These are phyloP conservation scores for Emergomyces pasteurianus DNA, from an alignment of 2,329 filamentous ascomycete genomes.

Conservation along the genomic window DNA sequence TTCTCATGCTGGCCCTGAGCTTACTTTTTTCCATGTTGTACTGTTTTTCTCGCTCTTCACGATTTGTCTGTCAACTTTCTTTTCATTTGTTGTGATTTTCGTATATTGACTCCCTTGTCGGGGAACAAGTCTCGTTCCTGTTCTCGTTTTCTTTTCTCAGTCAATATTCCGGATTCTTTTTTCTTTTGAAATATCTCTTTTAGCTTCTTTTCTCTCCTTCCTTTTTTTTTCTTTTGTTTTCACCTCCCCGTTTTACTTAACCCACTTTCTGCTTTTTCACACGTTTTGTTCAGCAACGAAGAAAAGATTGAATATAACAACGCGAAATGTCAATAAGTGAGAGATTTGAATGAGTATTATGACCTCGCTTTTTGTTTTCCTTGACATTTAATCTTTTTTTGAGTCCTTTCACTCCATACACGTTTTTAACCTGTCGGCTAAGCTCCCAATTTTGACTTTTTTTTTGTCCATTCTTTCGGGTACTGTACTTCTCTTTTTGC, in stretches of 20 bases:
- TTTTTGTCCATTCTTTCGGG: constrained; percentile 17
- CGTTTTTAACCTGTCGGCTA: background rate
- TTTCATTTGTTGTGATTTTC: constrained; percentile 3
- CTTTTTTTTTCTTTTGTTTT: constrained; percentile 4
- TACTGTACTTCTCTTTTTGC: constrained; percentile 15
- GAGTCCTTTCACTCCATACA: background rate
- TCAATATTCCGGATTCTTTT: background rate
- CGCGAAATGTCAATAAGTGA: background rate
- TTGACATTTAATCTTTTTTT: background rate
- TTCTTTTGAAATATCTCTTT: constrained; percentile 1
- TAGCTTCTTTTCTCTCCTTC: background rate
- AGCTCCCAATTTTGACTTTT: constrained; percentile 3
- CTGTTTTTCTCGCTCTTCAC: constrained; percentile 10
- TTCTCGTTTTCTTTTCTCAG: background rate
- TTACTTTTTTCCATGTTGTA: constrained; percentile 3
- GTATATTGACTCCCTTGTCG: constrained; percentile 2
- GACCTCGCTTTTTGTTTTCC: background rate
- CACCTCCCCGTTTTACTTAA: constrained; percentile 2
- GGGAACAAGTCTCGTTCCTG: background rate
- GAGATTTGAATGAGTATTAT: constrained; percentile 2
- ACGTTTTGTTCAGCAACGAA: constrained; percentile 4
- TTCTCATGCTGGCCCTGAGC: constrained; percentile 3
- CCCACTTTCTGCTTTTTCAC: background rate
- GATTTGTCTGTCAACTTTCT: constrained; percentile 8
- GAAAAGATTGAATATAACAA: constrained; percentile 5